phyloP scores from a whole-genome alignment of 108 stramenopile species.

The Tribonema minus region DNA sequence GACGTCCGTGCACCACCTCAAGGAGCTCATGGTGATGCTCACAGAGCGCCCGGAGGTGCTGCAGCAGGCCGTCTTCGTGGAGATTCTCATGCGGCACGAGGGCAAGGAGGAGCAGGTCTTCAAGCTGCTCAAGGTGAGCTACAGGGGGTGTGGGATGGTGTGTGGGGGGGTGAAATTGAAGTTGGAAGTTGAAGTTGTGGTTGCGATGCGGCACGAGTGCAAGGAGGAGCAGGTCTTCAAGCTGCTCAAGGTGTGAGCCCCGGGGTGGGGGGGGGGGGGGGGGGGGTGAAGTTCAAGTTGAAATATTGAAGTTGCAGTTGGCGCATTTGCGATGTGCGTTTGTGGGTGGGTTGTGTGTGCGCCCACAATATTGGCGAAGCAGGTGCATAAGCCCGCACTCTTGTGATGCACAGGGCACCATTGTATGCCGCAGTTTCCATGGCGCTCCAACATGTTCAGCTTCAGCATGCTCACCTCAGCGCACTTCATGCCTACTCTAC shows the following conservation, averaged over 20 bases:
- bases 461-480: too few species aligned
- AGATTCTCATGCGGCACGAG: constrained; percentile 14
- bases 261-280: too few species aligned
- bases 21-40: constrained; percentile 3
- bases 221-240: constrained; percentile 3
- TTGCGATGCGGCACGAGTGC: constrained; percentile 7
- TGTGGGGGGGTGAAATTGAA: constrained; percentile 9
- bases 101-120: constrained; percentile 8
- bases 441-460: too few species aligned
- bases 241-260: background rate
- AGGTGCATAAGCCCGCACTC: too few species aligned
- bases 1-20: constrained; percentile 13
- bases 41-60: constrained; percentile 22
- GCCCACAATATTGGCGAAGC: background rate
- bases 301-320: background rate
- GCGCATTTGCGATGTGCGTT: too few species aligned
- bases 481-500: too few species aligned
- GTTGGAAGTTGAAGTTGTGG: background rate
- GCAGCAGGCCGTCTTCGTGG: constrained; percentile 12
- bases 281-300: background rate
- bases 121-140: background rate
- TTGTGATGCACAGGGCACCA: background rate
- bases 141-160: too few species aligned
- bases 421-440: background rate
- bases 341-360: background rate